phyloP scores from a whole-genome alignment of 1,284 basidiomycete species.

The Neotropicomus parvogracilis region DNA sequence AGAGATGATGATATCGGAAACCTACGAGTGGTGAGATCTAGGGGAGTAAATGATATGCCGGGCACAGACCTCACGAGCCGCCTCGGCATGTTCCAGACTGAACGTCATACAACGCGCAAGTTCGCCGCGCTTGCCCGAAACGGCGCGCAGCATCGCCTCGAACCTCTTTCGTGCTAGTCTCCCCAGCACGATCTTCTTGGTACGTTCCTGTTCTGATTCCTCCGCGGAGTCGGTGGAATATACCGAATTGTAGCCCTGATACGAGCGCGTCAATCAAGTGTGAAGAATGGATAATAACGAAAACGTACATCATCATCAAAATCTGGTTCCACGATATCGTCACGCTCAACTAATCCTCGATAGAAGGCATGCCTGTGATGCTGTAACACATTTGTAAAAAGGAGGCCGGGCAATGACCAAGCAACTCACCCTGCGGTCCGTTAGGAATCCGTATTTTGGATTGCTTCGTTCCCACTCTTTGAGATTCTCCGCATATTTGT shows the following conservation, averaged over 20 bases:
- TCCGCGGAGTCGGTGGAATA: conserved; percentile 96
- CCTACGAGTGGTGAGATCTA: conserved; percentile 41
- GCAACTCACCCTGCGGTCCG: conserved; percentile 58
- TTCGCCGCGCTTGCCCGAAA: conserved; percentile 85
- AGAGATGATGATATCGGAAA: conserved; percentile 81
- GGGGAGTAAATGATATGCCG: neutral
- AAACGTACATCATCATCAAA: conserved; percentile 81
- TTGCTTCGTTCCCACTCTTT: conserved; percentile 77
- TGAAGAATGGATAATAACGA: conserved; percentile 1
- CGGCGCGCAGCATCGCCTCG: conserved; percentile 82
- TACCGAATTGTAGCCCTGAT: conserved; percentile 83
- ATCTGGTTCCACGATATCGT: conserved; percentile 55
- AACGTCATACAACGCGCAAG: conserved; percentile 95
- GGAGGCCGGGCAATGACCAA: neutral
- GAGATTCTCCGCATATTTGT: conserved; percentile 72
- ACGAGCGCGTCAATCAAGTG: conserved; percentile 4
- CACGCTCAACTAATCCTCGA: conserved; percentile 66
- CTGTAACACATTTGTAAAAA: conserved; percentile 40
- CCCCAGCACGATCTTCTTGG: conserved; percentile 71
- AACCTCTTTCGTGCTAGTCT: conserved; percentile 77
- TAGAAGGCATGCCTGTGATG: conserved; percentile 81
- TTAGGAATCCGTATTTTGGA: conserved; percentile 78
- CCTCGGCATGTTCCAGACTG: conserved; percentile 91
- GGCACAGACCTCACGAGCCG: conserved; percentile 74
- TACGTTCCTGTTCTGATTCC: conserved; percentile 83